Evolutionary conservation across 768 basidiomycete species (phyloP), one percentile per base, ranked within the genome.

Genomic region (Plicaturopsis crispa): DNA sequence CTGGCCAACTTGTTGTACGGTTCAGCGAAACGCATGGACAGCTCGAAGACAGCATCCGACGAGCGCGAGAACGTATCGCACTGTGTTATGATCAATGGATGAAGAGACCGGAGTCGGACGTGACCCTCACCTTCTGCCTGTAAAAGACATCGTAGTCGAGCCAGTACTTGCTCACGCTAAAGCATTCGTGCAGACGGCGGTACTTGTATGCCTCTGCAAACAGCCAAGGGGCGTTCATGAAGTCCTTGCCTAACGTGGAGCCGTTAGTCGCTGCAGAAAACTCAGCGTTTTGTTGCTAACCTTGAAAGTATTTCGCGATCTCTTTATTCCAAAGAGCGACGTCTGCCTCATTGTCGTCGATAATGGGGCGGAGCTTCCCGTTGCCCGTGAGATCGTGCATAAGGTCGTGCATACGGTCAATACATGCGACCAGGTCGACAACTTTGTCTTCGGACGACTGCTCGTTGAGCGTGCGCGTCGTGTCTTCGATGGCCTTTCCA

Each of bases 291-390:
- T 47, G 52, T 43, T 49, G 58, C 58, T 53, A 50, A 78, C 87
- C 88, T 63, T 90, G 81, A 64, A 96, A 96, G 59, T 76, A 96
- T 55, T 88, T 90, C 31, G 89, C 89, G 33, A 94, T 93, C 57
- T 91, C 89, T 56, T 96, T 94, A 64, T 97, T 97, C 93, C 92
- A 97, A 6, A 96, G 70, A 5, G 90, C 82, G 21, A 97, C 84
- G 45, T 96, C 93, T 6, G 79, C 91, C 54, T 92, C 92, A 37
- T 73, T 78, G 52, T 96, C 93, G 56, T 96, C 93, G 22, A 88
- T 62, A 52, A 96, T 88, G 22, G 88, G 88, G 10, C 92, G 67
- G 8, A 94, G 69, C 55, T 87, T 88, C 8, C 79, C 76, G 52
- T 91, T 90, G 0, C 73, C 77, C 51, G 84, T 86, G 41, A 94